Percentiles rank a stretch among this genome's conserved stretches.
phyloP scores from a whole-genome alignment of 768 basidiomycete species.

The Hericium coralloides region DNA sequence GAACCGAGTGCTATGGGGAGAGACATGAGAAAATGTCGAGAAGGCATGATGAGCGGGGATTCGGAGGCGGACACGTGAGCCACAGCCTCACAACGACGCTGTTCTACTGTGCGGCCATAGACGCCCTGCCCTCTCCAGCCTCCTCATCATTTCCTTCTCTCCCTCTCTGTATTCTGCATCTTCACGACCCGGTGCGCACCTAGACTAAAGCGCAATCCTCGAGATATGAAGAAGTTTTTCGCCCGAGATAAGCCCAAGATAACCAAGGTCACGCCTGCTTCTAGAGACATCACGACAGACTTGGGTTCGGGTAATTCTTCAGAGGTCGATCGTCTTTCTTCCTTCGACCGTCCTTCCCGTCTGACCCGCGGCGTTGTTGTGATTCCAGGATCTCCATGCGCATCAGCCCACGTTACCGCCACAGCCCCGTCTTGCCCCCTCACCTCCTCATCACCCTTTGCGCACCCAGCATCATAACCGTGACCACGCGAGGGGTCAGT shows the following conservation, averaged over 20 bases:
- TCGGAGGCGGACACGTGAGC: background rate
- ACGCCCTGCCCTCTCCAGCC: background rate
- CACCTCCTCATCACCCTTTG: slow-evolving; percentile 7
- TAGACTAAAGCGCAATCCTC: background rate
- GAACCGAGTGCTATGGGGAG: too few relatives aligned
- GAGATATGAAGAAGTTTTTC: slow-evolving; percentile 53
- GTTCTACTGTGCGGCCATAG: background rate
- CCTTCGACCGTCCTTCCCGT: background rate
- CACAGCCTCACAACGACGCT: background rate
- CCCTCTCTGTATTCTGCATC: background rate
- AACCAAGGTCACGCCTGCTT: slow-evolving; percentile 20
- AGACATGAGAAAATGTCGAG: background rate
- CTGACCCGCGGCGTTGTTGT: background rate
- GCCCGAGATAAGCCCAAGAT: slow-evolving; percentile 38
- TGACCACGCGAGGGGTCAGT: slow-evolving; percentile 20
- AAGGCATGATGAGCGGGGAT: background rate
- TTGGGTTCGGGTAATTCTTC: slow-evolving; percentile 20
- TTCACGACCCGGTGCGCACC: background rate
- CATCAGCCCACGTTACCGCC: background rate
- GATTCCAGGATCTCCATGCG: slow-evolving; percentile 3
- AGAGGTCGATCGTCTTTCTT: slow-evolving; percentile 12
- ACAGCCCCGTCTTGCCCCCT: slow-evolving; percentile 2
- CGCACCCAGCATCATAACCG: slow-evolving; percentile 5
- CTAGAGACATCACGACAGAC: slow-evolving; percentile 20
- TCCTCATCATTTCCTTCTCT: background rate